Conservation (phyloP, 2,329 filamentous ascomycete genomes). For the Fusarium fujikuroi region DNA sequence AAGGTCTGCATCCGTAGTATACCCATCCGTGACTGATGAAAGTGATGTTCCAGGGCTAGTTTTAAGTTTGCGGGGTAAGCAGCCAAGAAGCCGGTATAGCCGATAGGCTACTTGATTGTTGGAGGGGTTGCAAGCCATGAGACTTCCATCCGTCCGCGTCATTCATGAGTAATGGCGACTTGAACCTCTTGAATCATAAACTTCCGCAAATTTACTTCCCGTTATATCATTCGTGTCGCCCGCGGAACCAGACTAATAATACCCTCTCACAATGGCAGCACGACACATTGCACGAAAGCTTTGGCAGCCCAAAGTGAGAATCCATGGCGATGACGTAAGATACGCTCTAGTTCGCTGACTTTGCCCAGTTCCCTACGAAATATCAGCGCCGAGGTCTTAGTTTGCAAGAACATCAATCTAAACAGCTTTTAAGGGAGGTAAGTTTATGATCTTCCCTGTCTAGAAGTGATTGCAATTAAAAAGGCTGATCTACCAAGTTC, state of each 20-base stretch:
- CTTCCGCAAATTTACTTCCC: fast-evolving
- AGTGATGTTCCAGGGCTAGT: fast-evolving
- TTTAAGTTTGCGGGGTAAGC: background rate
- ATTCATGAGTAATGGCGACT: background rate
- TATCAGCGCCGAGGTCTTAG: background rate
- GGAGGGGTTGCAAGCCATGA: background rate
- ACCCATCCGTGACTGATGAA: background rate
- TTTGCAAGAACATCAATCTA: background rate
- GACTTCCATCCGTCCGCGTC: background rate
- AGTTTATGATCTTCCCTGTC: too few species aligned
- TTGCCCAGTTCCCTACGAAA: background rate
- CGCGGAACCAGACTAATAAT: background rate
- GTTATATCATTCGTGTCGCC: background rate
- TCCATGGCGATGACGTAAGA: fast-evolving
- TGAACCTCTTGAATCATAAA: background rate
- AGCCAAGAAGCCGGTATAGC: background rate
- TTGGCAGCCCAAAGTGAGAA: background rate
- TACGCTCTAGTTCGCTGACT: background rate
- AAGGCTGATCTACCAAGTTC: background rate
- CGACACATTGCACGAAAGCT: background rate
- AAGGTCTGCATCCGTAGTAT: background rate
- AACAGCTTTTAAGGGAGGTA: background rate
- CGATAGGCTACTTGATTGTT: background rate
- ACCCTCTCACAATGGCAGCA: background rate
- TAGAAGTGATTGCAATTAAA: too few species aligned